Conservation (phyloP, 2,329 filamentous ascomycete genomes). For the Thielaviopsis cerberus region DNA sequence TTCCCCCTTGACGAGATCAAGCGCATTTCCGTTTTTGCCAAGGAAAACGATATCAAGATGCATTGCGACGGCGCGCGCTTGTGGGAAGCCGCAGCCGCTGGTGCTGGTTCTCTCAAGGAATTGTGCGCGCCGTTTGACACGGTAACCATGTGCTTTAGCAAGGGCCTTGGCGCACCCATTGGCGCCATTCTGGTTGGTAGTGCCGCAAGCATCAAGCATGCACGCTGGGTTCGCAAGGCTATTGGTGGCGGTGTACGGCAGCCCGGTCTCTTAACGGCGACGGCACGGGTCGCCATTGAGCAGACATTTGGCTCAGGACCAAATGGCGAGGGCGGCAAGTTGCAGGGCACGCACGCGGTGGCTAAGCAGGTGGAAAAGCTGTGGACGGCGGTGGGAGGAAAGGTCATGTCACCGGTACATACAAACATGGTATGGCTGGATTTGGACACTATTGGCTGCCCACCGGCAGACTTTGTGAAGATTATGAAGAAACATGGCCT, state of each 20-base stretch:
- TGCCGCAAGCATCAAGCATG: conserved; percentile 20
- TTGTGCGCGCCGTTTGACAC: conserved; percentile 55
- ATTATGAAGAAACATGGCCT: conserved; percentile 26
- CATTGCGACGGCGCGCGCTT: conserved; percentile 66
- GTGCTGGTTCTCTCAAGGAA: conserved; percentile 46
- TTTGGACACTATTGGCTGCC: conserved; percentile 38
- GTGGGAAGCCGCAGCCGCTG: conserved; percentile 63
- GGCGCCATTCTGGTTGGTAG: conserved; percentile 53
- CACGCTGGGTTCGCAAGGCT: conserved; percentile 38
- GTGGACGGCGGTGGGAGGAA: conserved; percentile 54
- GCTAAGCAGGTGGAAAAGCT: conserved; percentile 47
- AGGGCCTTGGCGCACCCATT: conserved; percentile 65
- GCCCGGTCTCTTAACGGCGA: conserved; percentile 52
- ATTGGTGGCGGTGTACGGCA: conserved; percentile 60
- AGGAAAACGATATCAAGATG: conserved; percentile 42
- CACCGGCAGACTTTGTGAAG: conserved; percentile 20
- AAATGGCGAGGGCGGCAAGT: conserved; percentile 32
- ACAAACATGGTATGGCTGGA: conserved; percentile 92
- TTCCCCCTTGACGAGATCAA: conserved; percentile 56
- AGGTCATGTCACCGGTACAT: conserved; percentile 49
- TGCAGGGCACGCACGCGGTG: conserved; percentile 40
- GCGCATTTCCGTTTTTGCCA: conserved; percentile 53
- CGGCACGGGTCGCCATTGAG: conserved; percentile 48
- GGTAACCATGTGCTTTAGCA: conserved; percentile 61
- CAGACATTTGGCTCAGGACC: conserved; percentile 24